Evolutionary conservation across 2,329 filamentous ascomycete genomes (phyloP).

Genomic region (Aspergillus costaricaensis): DNA sequence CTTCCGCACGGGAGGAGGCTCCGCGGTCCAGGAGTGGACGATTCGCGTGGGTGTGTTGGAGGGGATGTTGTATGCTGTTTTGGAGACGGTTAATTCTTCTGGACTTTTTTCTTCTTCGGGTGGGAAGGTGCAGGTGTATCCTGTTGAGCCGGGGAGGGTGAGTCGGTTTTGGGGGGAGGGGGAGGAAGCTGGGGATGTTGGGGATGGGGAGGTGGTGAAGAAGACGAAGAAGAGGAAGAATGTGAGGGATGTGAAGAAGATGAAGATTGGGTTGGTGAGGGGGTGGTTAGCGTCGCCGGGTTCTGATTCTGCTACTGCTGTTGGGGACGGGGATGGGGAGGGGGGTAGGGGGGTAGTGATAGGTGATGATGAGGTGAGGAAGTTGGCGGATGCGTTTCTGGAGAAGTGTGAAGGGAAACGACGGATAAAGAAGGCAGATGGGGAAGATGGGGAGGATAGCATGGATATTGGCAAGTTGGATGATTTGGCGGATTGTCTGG

Average conservation of each 20-base stretch:
- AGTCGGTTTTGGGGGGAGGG: conserved; percentile 48
- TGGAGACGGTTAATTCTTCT: conserved; percentile 34
- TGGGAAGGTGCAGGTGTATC: conserved; percentile 11
- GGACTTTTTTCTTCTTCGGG: background rate
- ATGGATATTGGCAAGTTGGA: conserved; percentile 64
- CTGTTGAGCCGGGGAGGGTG: conserved; percentile 21
- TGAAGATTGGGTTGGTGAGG: conserved; percentile 65
- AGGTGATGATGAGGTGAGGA: conserved; percentile 19
- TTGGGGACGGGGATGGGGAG: conserved; percentile 6
- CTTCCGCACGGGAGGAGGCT: conserved; percentile 63
- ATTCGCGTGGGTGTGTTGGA: conserved; percentile 79
- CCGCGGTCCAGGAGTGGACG: conserved; percentile 78
- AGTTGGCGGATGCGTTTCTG: conserved; percentile 32
- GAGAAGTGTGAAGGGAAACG: conserved; percentile 29
- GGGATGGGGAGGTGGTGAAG: conserved; percentile 27
- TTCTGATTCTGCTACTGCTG: background rate
- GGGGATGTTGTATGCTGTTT: conserved; percentile 73
- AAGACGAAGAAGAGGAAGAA: conserved; percentile 17
- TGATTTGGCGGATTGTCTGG: conserved; percentile 75
- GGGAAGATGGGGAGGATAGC: conserved; percentile 13
- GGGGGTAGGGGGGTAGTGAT: conserved; percentile 15
- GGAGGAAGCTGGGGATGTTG: background rate
- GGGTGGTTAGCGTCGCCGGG: conserved; percentile 49
- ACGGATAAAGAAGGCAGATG: background rate
- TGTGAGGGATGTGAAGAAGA: conserved; percentile 43